Evolutionary conservation across 352 stramenopile species (phyloP), one percentile per base, ranked within the genome.

Genomic region (Aphanomyces astaci): DNA sequence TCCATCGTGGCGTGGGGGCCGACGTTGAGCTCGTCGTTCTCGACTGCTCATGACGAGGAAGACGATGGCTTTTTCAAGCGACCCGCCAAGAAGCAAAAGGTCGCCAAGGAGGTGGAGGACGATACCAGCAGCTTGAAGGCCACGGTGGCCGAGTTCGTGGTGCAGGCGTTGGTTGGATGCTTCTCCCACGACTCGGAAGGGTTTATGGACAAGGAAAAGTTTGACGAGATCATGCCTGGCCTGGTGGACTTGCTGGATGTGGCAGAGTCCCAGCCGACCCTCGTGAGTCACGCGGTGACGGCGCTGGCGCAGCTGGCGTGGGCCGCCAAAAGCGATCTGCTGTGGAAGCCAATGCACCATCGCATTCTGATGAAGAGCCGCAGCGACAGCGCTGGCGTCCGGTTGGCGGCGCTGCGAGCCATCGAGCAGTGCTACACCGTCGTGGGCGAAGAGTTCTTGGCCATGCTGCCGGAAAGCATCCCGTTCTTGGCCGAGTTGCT

Each of bases 271-370:
- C 76, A 71, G 27, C 68, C 53, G 0, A 39, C 24, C n/a, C 74
- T 92, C 52, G 72, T 86, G 17, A 82, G 92, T n/a, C 78, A 69
- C 15, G 80, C 93, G 36, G 75, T 84, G 24, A 72, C 83, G 52
- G 84, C 76, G 31, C 55, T 96, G n/a, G 86, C 84, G 4, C 87
- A 94, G 63, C 60, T 96, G 63, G 86, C 85, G 28, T 93, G 80
- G 82, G 88, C 88, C 5, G 84, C 84, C 57, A 94, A 92, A 78
- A 91, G 81, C 64, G 88, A 96, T 64, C 70, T 94, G 64, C 75
- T 95, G 10, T 96, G 88, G 88, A 96, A 96, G 72, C 86, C 83
- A 46, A 74, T 96, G 66, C 87, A 96, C 75, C 93, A 96, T 60
- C 80, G 83, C 13, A 81, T 96, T 59, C 75, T 94, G 24, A 94